Percentiles rank a stretch among this genome's conserved stretches.
Evolutionary conservation across 2,329 filamentous ascomycete genomes (phyloP).

Genomic region (Hypoxylon sp.): DNA sequence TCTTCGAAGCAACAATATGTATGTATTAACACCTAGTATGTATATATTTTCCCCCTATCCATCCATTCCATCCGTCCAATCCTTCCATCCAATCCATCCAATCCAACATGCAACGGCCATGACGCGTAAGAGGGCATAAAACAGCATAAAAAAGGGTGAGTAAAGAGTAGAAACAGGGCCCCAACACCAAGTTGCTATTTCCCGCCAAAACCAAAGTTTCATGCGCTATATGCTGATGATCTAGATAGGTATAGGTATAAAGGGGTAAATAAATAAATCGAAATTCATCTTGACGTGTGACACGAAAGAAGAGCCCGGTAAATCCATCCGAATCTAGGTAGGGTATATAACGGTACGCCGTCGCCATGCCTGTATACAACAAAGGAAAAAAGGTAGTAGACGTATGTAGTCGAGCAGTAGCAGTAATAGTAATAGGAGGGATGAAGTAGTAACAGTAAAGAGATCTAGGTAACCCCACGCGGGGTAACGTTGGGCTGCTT

Average conservation of each 20-base stretch:
- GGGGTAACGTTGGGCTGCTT: constrained; percentile 43
- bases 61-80: not conserved
- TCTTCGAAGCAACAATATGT: constrained; percentile 29
- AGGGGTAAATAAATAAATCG: not conserved
- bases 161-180: constrained; percentile 6
- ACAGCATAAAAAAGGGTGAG: not conserved
- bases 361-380: constrained; percentile 46
- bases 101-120: constrained; percentile 32
- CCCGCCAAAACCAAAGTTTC: constrained; percentile 23
- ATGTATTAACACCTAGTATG: constrained; percentile 32
- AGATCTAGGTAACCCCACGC: constrained; percentile 38
- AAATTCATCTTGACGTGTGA: constrained; percentile 36
- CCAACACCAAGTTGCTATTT: constrained; percentile 31
- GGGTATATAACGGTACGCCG: constrained; percentile 46
- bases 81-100: not conserved
- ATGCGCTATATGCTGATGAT: constrained; percentile 37
- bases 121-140: constrained; percentile 34
- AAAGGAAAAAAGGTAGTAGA: constrained; percentile 36
- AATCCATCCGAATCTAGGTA: constrained; percentile 38
- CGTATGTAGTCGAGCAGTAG: not conserved
- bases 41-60: constrained; percentile 8
- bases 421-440: not conserved
- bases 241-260: constrained; percentile 17
- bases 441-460: not conserved
- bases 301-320: constrained; percentile 27